Evolutionary conservation across 805 yeast genomes (phyloP).

Genomic region (Saturnispora mendoncae): DNA sequence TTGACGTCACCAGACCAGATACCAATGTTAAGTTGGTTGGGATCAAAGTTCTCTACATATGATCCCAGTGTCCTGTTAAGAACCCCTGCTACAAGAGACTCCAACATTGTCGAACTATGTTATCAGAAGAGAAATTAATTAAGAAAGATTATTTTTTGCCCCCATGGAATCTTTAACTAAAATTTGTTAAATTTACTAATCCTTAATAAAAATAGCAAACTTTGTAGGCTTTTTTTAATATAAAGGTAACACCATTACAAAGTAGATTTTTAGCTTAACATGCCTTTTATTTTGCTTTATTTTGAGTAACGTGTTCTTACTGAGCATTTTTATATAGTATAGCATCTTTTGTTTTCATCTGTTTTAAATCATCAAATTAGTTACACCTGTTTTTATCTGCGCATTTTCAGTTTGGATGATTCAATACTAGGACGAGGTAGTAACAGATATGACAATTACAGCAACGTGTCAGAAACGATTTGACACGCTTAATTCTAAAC

Average conservation of each 20-base stretch:
- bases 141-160: background rate
- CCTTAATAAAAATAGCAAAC: no score
- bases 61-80: conserved; percentile 56
- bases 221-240: no score
- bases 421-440: background rate
- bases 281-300: no score
- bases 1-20: conserved; percentile 98
- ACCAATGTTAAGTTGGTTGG: conserved; percentile 89
- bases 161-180: no score
- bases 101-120: conserved; percentile 46
- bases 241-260: no score
- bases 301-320: no score
- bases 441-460: conserved; percentile 1
- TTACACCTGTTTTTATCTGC: no score
- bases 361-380: no score
- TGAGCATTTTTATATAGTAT: background rate
- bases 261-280: no score
- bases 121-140: no score
- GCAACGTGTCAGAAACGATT: conserved; percentile 5
- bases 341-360: no score
- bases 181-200: no score
- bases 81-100: conserved; percentile 55
- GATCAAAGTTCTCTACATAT: conserved; percentile 91
- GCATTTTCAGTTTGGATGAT: background rate
- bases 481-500: conserved; percentile 32